Evolutionary conservation across 805 yeast species (phyloP).

Genomic region (Kodamaea leandrae): DNA sequence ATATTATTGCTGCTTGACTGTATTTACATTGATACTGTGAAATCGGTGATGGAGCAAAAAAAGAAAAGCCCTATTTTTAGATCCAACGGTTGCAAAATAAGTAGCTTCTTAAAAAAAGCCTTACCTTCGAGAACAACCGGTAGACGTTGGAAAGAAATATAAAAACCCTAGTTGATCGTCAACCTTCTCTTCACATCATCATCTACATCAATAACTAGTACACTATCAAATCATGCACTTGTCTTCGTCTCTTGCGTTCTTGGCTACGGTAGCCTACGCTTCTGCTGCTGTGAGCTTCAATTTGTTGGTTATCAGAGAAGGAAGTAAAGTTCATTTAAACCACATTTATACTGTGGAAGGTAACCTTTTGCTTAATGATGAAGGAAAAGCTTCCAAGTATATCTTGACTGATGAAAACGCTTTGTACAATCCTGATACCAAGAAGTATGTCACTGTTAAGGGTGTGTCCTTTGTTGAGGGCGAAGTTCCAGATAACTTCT

Average conservation of each 20-base stretch:
- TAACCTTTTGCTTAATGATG: slow-evolving; percentile 13
- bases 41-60: no score
- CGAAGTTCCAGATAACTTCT: slow-evolving; percentile 8
- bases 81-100: no score
- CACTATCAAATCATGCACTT: slow-evolving; percentile 13
- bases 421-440: slow-evolving; percentile 18
- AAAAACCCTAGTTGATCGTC: no score
- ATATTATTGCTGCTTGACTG: no score
- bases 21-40: no score
- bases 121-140: no score
- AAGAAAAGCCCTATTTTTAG: no score
- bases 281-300: slow-evolving; percentile 20
- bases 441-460: slow-evolving; percentile 16
- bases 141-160: no score
- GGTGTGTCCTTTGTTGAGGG: slow-evolving; percentile 7
- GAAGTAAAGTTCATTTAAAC: slow-evolving; percentile 24
- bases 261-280: slow-evolving; percentile 23
- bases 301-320: slow-evolving; percentile 22
- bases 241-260: slow-evolving; percentile 17
- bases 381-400: slow-evolving; percentile 13
- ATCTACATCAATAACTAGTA: neutral
- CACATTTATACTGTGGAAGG: slow-evolving; percentile 9
- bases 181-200: no score
- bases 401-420: slow-evolving; percentile 22
- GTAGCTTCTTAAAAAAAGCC: no score